phyloP scores from a whole-genome alignment of 1,139 yeast species.

The Scheffersomyces titani region DNA sequence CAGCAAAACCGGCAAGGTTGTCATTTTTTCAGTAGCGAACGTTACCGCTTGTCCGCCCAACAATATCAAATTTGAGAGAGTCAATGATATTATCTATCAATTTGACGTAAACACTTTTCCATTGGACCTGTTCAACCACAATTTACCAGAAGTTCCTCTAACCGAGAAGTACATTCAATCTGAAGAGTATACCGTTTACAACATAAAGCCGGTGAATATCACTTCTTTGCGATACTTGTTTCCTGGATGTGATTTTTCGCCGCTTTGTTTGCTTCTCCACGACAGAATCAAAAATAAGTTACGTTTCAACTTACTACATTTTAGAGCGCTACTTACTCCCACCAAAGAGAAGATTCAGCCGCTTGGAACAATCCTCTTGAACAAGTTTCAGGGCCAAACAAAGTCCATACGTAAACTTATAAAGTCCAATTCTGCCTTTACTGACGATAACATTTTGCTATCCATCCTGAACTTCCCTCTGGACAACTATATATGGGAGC shows the following conservation, averaged over 20 bases:
- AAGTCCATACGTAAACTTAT: slow-evolving; percentile 71
- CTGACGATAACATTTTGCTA: slow-evolving; percentile 30
- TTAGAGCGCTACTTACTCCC: slow-evolving; percentile 5
- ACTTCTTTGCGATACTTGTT: slow-evolving; percentile 21
- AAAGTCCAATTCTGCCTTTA: slow-evolving; percentile 49
- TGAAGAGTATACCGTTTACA: slow-evolving; percentile 16
- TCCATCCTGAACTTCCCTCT: slow-evolving; percentile 46
- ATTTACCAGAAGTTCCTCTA: background rate
- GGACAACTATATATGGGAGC: slow-evolving; percentile 69
- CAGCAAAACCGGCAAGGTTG: slow-evolving; percentile 44
- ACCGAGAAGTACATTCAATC: slow-evolving; percentile 1
- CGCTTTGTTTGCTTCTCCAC: slow-evolving; percentile 33
- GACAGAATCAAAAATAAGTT: slow-evolving; percentile 41
- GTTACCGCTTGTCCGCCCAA: slow-evolving; percentile 52
- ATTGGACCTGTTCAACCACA: slow-evolving; percentile 1
- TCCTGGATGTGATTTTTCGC: slow-evolving; percentile 8
- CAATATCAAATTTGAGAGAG: slow-evolving; percentile 23
- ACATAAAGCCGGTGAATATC: slow-evolving; percentile 25
- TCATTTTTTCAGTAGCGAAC: slow-evolving; percentile 53
- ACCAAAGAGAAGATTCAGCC: background rate
- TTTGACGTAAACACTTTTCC: slow-evolving; percentile 4
- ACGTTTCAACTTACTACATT: slow-evolving; percentile 26
- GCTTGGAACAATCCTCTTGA: slow-evolving; percentile 16
- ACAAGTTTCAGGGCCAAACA: slow-evolving; percentile 80
- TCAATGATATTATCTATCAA: slow-evolving; percentile 3